phyloP scores from a whole-genome alignment of 225 moss, liverwort and hornwort species.

The Sphagnum tenellum region DNA sequence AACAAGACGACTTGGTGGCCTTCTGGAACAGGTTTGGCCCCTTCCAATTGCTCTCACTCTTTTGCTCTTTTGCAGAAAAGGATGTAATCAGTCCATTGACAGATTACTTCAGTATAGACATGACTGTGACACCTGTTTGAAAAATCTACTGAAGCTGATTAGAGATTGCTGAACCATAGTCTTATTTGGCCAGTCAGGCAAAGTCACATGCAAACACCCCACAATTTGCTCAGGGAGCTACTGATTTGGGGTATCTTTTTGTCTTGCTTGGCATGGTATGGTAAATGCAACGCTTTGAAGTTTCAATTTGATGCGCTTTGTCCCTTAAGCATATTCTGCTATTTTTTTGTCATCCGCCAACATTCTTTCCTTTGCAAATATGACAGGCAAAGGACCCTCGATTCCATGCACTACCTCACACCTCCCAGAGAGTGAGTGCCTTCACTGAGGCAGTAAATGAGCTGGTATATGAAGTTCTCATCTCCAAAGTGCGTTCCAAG shows the following conservation, averaged over 20 bases:
- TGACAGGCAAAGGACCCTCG: constrained; percentile 91
- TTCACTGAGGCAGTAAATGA: constrained; percentile 94
- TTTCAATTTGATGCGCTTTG: neutral
- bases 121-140: too few relatives aligned
- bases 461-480: constrained; percentile 97
- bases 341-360: neutral
- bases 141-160: too few relatives aligned
- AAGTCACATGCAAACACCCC: too few relatives aligned
- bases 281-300: neutral
- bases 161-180: too few relatives aligned
- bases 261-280: too few relatives aligned
- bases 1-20: constrained; percentile 57
- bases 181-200: too few relatives aligned
- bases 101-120: too few relatives aligned
- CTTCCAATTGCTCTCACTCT: neutral
- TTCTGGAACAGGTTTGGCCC: constrained; percentile 74
- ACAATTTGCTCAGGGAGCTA: too few relatives aligned
- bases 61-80: too few relatives aligned
- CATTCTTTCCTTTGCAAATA: neutral
- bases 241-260: too few relatives aligned
- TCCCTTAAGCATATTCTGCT: neutral
- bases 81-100: too few relatives aligned
- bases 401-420: constrained; percentile 92
- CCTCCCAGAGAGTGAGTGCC: constrained; percentile 77
- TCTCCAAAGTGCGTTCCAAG: constrained; percentile 90